A percentile compares a stretch with the other conserved stretches of the same genome.
These are phyloP conservation scores for Russula sp. DNA, from an alignment of 768 basidiomycete genomes.

Conservation along the genomic window DNA sequence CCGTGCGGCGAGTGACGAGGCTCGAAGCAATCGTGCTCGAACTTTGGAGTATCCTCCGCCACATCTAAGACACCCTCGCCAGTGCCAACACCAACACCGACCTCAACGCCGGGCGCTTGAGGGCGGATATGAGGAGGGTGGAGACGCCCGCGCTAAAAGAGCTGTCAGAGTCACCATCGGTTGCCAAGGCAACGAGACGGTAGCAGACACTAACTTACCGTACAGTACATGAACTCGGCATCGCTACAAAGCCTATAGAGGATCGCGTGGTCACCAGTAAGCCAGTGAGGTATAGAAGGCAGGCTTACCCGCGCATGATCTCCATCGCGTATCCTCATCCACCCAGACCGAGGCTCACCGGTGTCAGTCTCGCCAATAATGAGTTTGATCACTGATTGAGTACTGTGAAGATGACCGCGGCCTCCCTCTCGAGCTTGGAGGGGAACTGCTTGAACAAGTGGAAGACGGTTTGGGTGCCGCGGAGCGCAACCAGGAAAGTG, in stretches of 20 bases:
- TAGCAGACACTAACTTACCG: conserved; percentile 28
- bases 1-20: too few species aligned
- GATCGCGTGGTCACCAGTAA: not conserved
- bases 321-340: conserved; percentile 31
- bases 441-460: conserved; percentile 90
- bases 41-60: too few species aligned
- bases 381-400: conserved; percentile 21
- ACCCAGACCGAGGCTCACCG: conserved; percentile 17
- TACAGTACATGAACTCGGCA: conserved; percentile 26
- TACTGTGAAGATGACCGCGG: conserved; percentile 44
- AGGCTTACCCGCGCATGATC: conserved; percentile 24
- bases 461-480: conserved; percentile 91
- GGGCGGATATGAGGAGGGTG: conserved; percentile 71
- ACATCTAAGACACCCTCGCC: too few species aligned
- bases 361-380: conserved; percentile 12
- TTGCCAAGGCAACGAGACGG: conserved; percentile 11
- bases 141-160: conserved; percentile 62
- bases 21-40: too few species aligned
- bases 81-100: too few species aligned
- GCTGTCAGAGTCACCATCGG: conserved; percentile 56
- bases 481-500: conserved; percentile 81
- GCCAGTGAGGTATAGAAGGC: not conserved
- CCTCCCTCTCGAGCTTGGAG: conserved; percentile 71
- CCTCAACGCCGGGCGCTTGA: conserved; percentile 77
- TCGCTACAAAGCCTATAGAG: conserved; percentile 24